Conservation (phyloP, 108 stramenopile species). For the Chaetoceros muelleri region DNA sequence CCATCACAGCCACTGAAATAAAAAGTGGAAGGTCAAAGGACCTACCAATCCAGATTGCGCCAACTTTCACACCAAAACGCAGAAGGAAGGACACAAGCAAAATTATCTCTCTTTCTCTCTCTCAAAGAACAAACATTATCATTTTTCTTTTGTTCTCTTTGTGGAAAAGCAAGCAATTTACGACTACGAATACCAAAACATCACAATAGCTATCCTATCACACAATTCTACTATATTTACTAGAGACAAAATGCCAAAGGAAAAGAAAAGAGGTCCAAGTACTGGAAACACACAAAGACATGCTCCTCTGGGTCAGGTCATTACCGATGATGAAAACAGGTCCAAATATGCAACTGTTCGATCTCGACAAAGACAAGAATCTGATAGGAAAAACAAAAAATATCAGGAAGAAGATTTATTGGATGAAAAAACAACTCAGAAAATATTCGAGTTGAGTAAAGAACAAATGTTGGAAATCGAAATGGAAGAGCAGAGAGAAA, state of each 20-base stretch:
- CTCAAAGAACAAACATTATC: too few species aligned
- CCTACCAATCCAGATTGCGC: too few species aligned
- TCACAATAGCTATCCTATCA: not conserved
- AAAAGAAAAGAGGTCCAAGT: conserved; percentile 34
- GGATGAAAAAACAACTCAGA: not conserved
- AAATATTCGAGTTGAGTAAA: conserved; percentile 54
- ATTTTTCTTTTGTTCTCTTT: too few species aligned
- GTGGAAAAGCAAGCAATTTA: too few species aligned
- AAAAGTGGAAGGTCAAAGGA: too few species aligned
- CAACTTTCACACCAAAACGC: too few species aligned
- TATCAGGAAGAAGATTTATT: conserved; percentile 7
- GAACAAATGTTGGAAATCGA: conserved; percentile 60
- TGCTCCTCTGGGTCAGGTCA: conserved; percentile 78
- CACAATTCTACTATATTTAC: conserved; percentile 2
- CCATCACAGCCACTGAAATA: too few species aligned
- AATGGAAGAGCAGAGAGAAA: conserved; percentile 31
- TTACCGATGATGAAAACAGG: conserved; percentile 58
- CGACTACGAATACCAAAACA: too few species aligned
- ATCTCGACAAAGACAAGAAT: conserved; percentile 15
- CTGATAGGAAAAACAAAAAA: not conserved
- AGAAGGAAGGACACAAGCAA: too few species aligned
- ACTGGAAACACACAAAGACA: conserved; percentile 42
- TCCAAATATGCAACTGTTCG: conserved; percentile 45
- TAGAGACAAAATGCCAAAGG: conserved; percentile 45
- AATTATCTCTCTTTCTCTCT: too few species aligned